Evolutionary conservation across 768 basidiomycete species (phyloP).

Genomic region (Auriscalpium vulgare): DNA sequence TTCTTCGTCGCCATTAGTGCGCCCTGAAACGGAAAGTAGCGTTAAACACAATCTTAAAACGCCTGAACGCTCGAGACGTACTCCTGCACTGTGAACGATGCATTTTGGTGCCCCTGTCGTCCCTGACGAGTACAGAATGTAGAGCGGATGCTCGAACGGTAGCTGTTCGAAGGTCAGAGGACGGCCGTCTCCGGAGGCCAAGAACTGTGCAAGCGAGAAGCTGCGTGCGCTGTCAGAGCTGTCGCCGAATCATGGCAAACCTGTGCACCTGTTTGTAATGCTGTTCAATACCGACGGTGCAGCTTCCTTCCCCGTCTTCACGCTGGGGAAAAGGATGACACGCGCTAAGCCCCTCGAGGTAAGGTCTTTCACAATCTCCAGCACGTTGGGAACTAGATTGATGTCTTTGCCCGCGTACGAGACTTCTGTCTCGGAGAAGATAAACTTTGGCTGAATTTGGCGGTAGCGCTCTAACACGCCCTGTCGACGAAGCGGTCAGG

Average conservation of each 20-base stretch:
- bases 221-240: constrained; percentile 20
- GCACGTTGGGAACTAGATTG: constrained; percentile 45
- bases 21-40: constrained; percentile 36
- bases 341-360: constrained; percentile 38
- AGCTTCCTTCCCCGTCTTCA: constrained; percentile 37
- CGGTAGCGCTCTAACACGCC: constrained; percentile 56
- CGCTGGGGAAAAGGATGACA: constrained; percentile 53
- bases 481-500: constrained; percentile 15
- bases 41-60: not conserved
- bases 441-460: constrained; percentile 61
- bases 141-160: constrained; percentile 72
- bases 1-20: constrained; percentile 66
- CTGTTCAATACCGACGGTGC: not conserved
- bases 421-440: constrained; percentile 63
- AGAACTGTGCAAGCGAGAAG: constrained; percentile 41
- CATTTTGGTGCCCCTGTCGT: constrained; percentile 85
- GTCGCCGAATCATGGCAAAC: not conserved
- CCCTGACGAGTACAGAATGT: constrained; percentile 80
- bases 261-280: constrained; percentile 21
- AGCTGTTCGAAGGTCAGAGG: constrained; percentile 61
- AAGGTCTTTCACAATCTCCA: constrained; percentile 45
- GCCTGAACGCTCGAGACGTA: constrained; percentile 26
- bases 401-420: constrained; percentile 55
- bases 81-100: constrained; percentile 72
- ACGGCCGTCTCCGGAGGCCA: constrained; percentile 39